Evolutionary conservation across 345 rosid genomes (phyloP).

Genomic region (Gossypium sturtianum): DNA sequence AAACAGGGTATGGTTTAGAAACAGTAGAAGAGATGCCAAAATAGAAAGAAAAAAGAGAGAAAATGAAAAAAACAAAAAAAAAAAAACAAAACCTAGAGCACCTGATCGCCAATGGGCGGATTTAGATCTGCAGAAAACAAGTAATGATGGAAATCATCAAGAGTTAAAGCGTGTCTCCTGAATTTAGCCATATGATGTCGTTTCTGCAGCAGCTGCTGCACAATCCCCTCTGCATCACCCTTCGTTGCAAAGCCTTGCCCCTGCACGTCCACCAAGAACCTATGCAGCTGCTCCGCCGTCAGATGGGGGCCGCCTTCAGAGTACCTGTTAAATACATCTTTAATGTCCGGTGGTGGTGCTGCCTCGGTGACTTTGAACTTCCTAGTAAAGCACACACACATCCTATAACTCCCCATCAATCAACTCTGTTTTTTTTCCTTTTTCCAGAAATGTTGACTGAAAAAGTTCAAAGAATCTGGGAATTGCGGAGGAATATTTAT

Average conservation of each 20-base stretch:
- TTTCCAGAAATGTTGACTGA: neutral
- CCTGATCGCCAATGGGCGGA: conserved; percentile 50
- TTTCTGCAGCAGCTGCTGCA: conserved; percentile 45
- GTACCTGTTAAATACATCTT: conserved; percentile 45
- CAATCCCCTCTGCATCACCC: conserved; percentile 50
- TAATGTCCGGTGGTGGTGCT: conserved; percentile 61
- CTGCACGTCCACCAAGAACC: conserved; percentile 48
- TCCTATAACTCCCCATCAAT: conserved; percentile 58
- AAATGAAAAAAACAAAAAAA: too few species aligned
- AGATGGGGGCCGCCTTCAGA: conserved; percentile 49
- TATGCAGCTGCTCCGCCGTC: conserved; percentile 62
- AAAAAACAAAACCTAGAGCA: neutral
- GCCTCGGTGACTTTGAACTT: conserved; percentile 61
- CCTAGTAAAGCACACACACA: conserved; percentile 67
- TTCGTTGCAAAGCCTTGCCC: conserved; percentile 28
- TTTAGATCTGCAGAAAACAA: conserved; percentile 59
- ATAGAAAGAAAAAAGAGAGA: neutral
- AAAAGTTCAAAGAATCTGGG: neutral
- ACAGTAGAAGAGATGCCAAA: neutral
- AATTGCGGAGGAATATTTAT: neutral
- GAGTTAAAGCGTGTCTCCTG: conserved; percentile 53
- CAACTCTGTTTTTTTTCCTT: neutral
- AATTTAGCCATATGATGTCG: conserved; percentile 62
- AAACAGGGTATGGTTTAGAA: neutral
- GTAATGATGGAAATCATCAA: conserved; percentile 61